phyloP scores from a whole-genome alignment of 768 basidiomycete genomes.

The Kwoniella dejecticola region DNA sequence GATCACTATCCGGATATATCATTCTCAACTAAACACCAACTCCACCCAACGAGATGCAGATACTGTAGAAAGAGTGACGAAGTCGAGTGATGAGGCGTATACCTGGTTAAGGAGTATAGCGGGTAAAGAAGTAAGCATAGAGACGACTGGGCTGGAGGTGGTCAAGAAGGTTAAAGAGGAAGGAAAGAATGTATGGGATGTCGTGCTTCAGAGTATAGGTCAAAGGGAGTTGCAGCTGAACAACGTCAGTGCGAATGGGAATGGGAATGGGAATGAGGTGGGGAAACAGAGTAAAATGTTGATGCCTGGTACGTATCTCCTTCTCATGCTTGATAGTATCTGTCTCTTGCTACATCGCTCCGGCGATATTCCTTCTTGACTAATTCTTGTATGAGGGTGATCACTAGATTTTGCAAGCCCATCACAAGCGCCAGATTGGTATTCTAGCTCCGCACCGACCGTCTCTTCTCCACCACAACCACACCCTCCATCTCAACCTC shows the following conservation, averaged over 20 bases:
- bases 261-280: not conserved
- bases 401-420: not conserved
- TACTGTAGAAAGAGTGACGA: not conserved
- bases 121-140: constrained; percentile 1
- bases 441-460: constrained; percentile 10
- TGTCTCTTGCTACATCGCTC: not conserved
- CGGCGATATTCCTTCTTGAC: too few species aligned
- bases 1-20: constrained; percentile 8
- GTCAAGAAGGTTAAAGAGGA: constrained; percentile 1
- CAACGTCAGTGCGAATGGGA: too few species aligned
- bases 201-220: constrained; percentile 17
- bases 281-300: not conserved
- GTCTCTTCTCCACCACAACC: constrained; percentile 8
- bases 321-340: not conserved
- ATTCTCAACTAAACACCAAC: constrained; percentile 5
- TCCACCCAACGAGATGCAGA: not conserved
- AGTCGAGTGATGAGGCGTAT: not conserved
- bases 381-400: too few species aligned
- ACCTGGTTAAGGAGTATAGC: not conserved
- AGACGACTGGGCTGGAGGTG: constrained; percentile 21
- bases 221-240: constrained; percentile 13
- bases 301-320: constrained; percentile 3
- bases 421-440: constrained; percentile 13
- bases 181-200: not conserved
- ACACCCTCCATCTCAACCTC: not conserved